Evolutionary conservation across 139 green algal genomes (phyloP).

Genomic region (Chlamydomonas sp.): DNA sequence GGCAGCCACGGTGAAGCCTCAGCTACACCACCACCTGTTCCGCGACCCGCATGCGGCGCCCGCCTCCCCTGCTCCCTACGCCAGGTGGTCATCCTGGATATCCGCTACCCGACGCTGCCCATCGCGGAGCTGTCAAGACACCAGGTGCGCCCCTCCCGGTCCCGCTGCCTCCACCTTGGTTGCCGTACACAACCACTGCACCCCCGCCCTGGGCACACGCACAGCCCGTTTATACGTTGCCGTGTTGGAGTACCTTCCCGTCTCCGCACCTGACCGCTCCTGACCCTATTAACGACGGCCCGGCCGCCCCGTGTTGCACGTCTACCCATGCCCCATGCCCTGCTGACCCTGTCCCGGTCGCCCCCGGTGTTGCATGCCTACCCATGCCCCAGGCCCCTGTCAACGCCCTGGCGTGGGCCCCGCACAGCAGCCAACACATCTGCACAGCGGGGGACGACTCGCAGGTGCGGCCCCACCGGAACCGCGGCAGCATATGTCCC

Average conservation of each 20-base stretch:
- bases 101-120: slow-evolving; percentile 91
- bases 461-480: slow-evolving; percentile 13
- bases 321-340: too few species aligned
- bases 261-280: too few species aligned
- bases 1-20: too few species aligned
- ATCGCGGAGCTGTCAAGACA: slow-evolving; percentile 92
- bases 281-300: too few species aligned
- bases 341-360: too few species aligned
- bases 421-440: slow-evolving; percentile 92
- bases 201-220: not conserved
- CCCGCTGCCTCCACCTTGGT: not conserved
- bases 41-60: not conserved
- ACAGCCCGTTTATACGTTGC: too few species aligned
- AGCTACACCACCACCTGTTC: not conserved
- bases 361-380: too few species aligned
- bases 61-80: slow-evolving; percentile 56
- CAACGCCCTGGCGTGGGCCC: slow-evolving; percentile 95
- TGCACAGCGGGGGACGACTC: slow-evolving; percentile 83
- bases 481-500: too few species aligned
- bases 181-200: not conserved
- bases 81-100: slow-evolving; percentile 90
- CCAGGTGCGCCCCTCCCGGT: slow-evolving; percentile 24
- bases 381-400: slow-evolving; percentile 56
- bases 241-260: too few species aligned
- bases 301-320: too few species aligned